Evolutionary conservation across 2,329 filamentous ascomycete species (phyloP), one percentile per base, ranked within the genome.

Genomic region (Fusarium sp.): DNA sequence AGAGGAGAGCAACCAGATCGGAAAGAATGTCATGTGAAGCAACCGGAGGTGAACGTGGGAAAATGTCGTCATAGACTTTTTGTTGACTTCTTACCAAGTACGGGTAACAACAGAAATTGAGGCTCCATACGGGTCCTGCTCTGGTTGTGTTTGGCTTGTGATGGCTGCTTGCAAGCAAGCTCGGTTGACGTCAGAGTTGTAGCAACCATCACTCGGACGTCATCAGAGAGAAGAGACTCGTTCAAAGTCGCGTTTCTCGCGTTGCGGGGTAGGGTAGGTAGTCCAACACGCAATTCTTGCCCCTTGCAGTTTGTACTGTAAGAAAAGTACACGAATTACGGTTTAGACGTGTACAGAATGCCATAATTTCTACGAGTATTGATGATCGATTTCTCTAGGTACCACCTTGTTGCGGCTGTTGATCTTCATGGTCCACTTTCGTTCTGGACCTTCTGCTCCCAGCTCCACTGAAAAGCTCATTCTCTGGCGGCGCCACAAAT

Each of bases 1-100:
- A 57, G 29, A 31, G 29, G 27, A 29, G 29, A 31, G 31, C 44
- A 40, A 40, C 17, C 55, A 42, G 60, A 51, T 33, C 61, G 66
- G 42, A 42, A 42, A 36, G 31, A 20, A 61, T 68, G 53, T 75
- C 72, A 75, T 75, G 69, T 75, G 72, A 75, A 75, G 58, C 36
- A 31, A 17, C 33, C 3, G 20, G 36, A 12, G 22, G 20, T 44
- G 40, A 58, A 29, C 11, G n/a, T 22, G 38, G 27, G 49, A 16
- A 36, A 44, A 61, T 75, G 73, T 66, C 73, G 73, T 75, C 73
- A 75, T 75, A 72, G 73, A 75, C 61, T 75, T 36, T 22, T 24
- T 24, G 22, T 17, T 46, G 14, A 16, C 22, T 46, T 27, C 8
- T 14, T 31, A 38, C 36, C 9, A 38, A 16, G 36, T 62, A 10